Evolutionary conservation across 1,284 basidiomycete genomes (phyloP).

Genomic region (Cryptococcus floricola): DNA sequence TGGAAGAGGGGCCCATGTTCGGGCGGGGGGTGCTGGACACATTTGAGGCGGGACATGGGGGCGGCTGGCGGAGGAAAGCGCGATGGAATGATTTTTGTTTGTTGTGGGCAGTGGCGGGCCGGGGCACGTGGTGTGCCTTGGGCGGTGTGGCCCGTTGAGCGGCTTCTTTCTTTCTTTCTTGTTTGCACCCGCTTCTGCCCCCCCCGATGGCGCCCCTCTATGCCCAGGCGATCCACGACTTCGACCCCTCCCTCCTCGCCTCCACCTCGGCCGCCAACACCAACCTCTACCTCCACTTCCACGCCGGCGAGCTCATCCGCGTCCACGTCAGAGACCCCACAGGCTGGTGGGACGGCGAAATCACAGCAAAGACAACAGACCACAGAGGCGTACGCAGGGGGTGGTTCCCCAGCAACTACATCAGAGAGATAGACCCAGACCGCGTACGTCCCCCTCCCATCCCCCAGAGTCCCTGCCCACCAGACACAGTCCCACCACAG

Average conservation of each 20-base stretch:
- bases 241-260: conserved; percentile 57
- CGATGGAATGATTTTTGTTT: too few species aligned
- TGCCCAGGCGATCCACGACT: conserved; percentile 85
- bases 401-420: conserved; percentile 90
- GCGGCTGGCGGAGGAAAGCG: too few species aligned
- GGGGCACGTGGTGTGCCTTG: too few species aligned
- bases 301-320: conserved; percentile 82
- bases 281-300: conserved; percentile 81
- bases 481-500: neutral
- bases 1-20: too few species aligned
- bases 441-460: neutral
- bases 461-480: neutral
- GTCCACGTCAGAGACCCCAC: conserved; percentile 80
- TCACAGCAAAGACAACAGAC: conserved; percentile 56
- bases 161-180: too few species aligned
- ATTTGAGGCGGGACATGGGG: too few species aligned
- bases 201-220: conserved; percentile 3
- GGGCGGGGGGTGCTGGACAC: too few species aligned
- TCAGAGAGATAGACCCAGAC: conserved; percentile 19
- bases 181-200: too few species aligned
- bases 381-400: conserved; percentile 65
- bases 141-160: too few species aligned
- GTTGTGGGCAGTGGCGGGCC: too few species aligned
- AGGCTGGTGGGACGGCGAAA: conserved; percentile 98
- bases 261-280: conserved; percentile 41